Conservation (phyloP, 192 early-diverging fungal genomes). For the Mortierella claussenii region DNA sequence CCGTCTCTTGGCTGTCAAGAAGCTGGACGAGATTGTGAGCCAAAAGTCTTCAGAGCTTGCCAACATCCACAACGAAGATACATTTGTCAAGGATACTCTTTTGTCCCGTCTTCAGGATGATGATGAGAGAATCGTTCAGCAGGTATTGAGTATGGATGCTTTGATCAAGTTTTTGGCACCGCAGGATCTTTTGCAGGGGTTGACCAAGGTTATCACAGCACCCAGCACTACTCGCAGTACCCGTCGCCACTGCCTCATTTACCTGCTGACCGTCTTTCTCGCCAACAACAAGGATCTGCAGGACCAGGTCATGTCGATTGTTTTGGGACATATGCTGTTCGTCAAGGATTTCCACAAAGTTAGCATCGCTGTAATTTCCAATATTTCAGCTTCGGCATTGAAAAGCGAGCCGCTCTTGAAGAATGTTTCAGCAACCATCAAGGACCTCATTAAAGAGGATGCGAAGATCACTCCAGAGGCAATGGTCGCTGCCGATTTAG, state of each 20-base stretch:
- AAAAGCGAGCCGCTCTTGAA: slow-evolving; percentile 38
- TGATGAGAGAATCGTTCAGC: slow-evolving; percentile 56
- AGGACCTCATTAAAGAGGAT: slow-evolving; percentile 32
- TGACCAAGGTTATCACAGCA: slow-evolving; percentile 35
- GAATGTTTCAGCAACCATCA: slow-evolving; percentile 19
- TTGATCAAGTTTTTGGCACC: slow-evolving; percentile 26
- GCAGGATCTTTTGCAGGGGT: slow-evolving; percentile 33
- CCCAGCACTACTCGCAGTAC: slow-evolving; percentile 15
- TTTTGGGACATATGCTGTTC: slow-evolving; percentile 50
- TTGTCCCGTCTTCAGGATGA: slow-evolving; percentile 63
- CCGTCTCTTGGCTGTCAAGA: slow-evolving; percentile 76
- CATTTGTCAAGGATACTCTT: slow-evolving; percentile 61
- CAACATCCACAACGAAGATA: slow-evolving; percentile 21
- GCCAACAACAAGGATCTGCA: slow-evolving; percentile 36
- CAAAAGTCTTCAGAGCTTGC: slow-evolving; percentile 54
- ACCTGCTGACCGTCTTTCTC: slow-evolving; percentile 52
- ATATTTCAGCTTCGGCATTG: slow-evolving; percentile 30
- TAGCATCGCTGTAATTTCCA: slow-evolving; percentile 35
- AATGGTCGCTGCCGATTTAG: slow-evolving; percentile 23
- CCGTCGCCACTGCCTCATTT: slow-evolving; percentile 32
- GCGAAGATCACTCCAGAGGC: slow-evolving; percentile 7
- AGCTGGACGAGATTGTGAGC: slow-evolving; percentile 64
- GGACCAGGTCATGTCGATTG: slow-evolving; percentile 44
- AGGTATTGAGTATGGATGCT: slow-evolving; percentile 52
- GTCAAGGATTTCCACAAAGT: slow-evolving; percentile 48